Base-by-base conservation (phyloP, 768 basidiomycete genomes). In the Boletus bicolor region DNA sequence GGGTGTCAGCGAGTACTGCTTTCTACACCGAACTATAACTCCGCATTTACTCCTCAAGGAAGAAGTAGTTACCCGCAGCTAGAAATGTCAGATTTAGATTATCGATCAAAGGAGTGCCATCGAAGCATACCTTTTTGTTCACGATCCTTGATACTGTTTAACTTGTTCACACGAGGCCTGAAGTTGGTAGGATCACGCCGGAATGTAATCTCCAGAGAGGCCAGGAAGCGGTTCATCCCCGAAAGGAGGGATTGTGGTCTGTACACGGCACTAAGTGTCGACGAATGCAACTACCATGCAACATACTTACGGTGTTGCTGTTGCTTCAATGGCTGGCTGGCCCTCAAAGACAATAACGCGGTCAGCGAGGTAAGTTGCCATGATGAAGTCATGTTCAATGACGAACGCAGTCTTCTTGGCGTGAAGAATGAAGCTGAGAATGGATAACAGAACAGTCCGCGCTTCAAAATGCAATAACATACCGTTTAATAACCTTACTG, bases 341-440 rank as follows among this genome's bases (percentile, higher is more conserved):
- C 91, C 91, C 69, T 90, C 87, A 64, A 93, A 95, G 12, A 95
- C 93, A 56, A 96, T 93, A 65, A 97, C 93, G 44, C 96, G 89
- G 70, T 99, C 97, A 41, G 97, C 96, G 53, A 99, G 89, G 73
- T 99, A 98, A 2, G 96, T 98, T 4, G 96, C 95, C 96, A 98
- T 98, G 77, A 98, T 97, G 74, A 99, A 98, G 78, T 98, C 96
- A 85, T 99, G 97, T 81, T 99, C 97, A 68, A 99, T 98, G 65
- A 99, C 83, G 72, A 99, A 98, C 0, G 97, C 97, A 1, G 95
- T 98, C 77, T 95, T 94, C 79, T 97, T 97, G 14, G 93, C 84
- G 68, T 97, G 91, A 32, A 98, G 85, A 67, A 99, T 92, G 75
- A 96, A 98, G 46, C 89, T 89, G 54, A 8, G 41, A 10, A 21